Evolutionary conservation across 768 basidiomycete genomes (phyloP), one percentile per base, ranked within the genome.

Genomic region (Collybia nuda): DNA sequence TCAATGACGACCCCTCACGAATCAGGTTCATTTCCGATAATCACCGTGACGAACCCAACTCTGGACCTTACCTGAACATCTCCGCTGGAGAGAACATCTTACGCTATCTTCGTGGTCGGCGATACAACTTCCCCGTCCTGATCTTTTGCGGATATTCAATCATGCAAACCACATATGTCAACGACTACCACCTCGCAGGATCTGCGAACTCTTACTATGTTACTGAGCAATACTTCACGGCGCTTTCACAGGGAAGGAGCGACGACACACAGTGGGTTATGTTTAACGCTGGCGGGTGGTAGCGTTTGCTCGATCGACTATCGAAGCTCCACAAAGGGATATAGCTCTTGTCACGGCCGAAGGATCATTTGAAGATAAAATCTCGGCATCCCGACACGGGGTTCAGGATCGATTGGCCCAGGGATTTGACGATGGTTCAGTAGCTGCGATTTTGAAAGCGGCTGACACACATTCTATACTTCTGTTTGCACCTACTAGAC

Each of bases 1-100:
- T 50, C 19, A 58, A 63, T 21, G 66, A 68, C 23, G 18, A 51
- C 4, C 40, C 53, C 1, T 43, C 52, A 28, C 46, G 44, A 8
- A 40, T 70, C 3, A 65, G 63, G 14, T 62, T 67, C 51, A 67
- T 70, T 40, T 61, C 66, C 3, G 67, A 68, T 19, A 67, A 70
- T 44, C 52, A 51, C 17, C 61, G 68, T 2, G 49, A 52, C 23
- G 66, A 67, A 46, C 24, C 37, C 7, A 12, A 23, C 5, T 24
- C 23, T 8, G 48, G 32, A 24, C 40, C 23, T 24, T 56, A 54
- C 40, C 29, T 60, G 29, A 64, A 62, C 44, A 26, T 60, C 17
- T 26, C 59, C 2, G 65, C 64, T 1, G 65, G 65, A 9, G 60
- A 67, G 50, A 56, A 47, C 19, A 59, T 64, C 15, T 28, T 67